Base-by-base conservation (phyloP, 495 filamentous ascomycete genomes). In the Aspergillus incahuasiensis region DNA sequence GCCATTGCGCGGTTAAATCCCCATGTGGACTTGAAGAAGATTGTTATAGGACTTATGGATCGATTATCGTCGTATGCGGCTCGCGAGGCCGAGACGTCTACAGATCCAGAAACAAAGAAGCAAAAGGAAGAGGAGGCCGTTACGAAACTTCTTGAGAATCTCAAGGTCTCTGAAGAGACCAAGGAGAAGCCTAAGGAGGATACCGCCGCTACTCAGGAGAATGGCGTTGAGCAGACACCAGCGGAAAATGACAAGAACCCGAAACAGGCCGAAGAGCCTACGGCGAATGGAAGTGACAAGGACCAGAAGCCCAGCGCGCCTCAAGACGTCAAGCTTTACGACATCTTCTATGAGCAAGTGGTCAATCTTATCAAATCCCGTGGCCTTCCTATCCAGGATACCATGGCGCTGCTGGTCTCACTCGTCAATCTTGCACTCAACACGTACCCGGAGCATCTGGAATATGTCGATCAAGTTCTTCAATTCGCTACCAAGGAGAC, bases 11-110 rank as follows among this genome's bases (percentile, higher is more conserved):
- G 91, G 55, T 79, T 98, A 42, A 95, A 97, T 61, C 94, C 91
- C 2, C 87, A 96, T 69, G 94, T 98, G 57, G 95, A 98, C 62
- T 80, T 97, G 67, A 98, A 97, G 74, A 92, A 90, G 42, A 98
- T 98, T 30, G 92, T 98, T 20, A 97, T 97, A 68, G 95, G 91
- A 38, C 75, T 98, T 55, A 98, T 98, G 94, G 91, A 98, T 65
- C 85, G 94, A 25, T 74, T 98, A 21, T 96, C 92, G 11, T 84
- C 90, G 22, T 98, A 96, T 68, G 91, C 94, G 20, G 86, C 90
- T 56, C 82, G 91, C 49, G 92, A 97, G 69, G 81, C 89, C 15
- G 90, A 95, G 51, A 77, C 85, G n/a, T 83, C 88, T 35, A 77
- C 81, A 12, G 84, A 90, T 52, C 77, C 83, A 5, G 90, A 94